Evolutionary conservation across 2,329 filamentous ascomycete genomes (phyloP), one percentile per base, ranked within the genome.

Genomic region (Laburnicola sp.): DNA sequence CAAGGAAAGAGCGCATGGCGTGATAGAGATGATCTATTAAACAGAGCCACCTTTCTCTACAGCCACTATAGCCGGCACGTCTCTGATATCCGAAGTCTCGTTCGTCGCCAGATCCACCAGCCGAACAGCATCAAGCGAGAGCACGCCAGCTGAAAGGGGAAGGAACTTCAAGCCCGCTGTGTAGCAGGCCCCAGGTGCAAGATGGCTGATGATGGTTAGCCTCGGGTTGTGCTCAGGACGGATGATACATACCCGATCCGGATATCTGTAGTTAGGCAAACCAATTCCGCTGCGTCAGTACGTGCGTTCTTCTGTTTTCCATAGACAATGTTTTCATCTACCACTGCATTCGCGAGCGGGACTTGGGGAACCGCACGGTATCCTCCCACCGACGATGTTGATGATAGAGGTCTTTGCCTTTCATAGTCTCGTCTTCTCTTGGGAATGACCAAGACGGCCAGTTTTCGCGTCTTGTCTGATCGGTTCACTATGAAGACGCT

Each of bases 401-500:
- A 68, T 16, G 63, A 57, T 41, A 45, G 76, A 56, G 43, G 83
- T 67, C 59, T 59, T 59, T 82, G 78, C 7, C 70, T 73, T 9
- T 73, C 63, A 8, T 53, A 43, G 7, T 78, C 76, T 26, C 82
- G 81, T 25, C 84, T 81, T 6, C 87, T 82, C 62, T 82, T 85
- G 3, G 87, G 85, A 2, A 91, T 77, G 3, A 84, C 83, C 25
- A 88, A 72, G 21, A 93, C 78, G 25, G 87, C 87, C 32, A 94
- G 79, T 64, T 89, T 89, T 44, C 88, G 83, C 2, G 82, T 74
- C 42, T 73, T 80, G 35, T 76, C 75, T 40, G 82, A 84, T 42
- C 86, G 83, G 70, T 93, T 94, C 57, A 90, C 86, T 32, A 92
- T 85, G 64, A 90, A 88, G 11, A 92, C 80, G 30, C 81, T 82